Base-by-base conservation (phyloP, 1,284 basidiomycete species). In the Cutaneotrichosporon spelunceum region DNA sequence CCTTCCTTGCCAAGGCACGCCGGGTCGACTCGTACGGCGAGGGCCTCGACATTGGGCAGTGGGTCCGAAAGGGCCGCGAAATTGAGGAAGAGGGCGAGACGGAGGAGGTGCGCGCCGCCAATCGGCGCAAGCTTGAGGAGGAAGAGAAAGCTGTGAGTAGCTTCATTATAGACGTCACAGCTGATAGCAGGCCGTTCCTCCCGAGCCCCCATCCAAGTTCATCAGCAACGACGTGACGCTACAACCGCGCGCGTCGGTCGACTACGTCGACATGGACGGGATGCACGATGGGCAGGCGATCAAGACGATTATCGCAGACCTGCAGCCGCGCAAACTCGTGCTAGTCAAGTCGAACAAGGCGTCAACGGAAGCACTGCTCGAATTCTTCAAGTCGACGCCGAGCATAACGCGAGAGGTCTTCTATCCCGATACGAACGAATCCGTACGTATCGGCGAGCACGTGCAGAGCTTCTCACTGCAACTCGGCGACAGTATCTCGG, bases 11-110 rank as follows among this genome's bases (percentile, higher is more conserved):
- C 79, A 88, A 91, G 75, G 93, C 90, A 72, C 83, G 92, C 66
- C 84, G 90, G 67, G 89, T 99, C 19, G 96, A 99, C 76, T 90
- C 90, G 66, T 99, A 93, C 76, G 96, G 96, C 1, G 96, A 99
- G 81, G 89, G 88, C 7, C 83, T 98, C 50, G 95, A 99, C 77
- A 88, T 93, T 23, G 93, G 87, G 33, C 90, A 91, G 84, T 97
- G 94, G 94, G 74, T 95, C 67, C 83, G 90, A 67, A 91, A 90
- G 72, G 90, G 91, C 2, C 90, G 88, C 75, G 88, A 89, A 48
- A 84, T 95, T 54, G 92, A 93, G 77, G 88, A 92, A 70, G 88
- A 92, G 65, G 87, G 87, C 0, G 90, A 92, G 77, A 88, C 84
- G 48, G 89, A 93, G 58, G 90, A 92, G 63, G 80, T 82, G 14